Evolutionary conservation across 129 eudicot species (phyloP).

Genomic region (Sambucus nigra): DNA sequence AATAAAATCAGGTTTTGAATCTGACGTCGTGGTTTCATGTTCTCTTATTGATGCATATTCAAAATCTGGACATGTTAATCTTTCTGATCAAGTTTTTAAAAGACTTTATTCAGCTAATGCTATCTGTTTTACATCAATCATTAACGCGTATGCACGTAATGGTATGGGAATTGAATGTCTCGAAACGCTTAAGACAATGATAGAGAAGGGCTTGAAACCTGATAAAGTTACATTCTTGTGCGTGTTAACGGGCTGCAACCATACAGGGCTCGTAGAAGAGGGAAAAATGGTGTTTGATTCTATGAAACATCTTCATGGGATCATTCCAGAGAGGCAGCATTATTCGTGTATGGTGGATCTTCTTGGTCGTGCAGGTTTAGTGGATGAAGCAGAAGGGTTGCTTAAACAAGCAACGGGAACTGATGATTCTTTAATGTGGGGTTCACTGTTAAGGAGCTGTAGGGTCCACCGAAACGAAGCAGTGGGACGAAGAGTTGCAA

Average conservation of each 20-base stretch:
- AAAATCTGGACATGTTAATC: conserved; percentile 28
- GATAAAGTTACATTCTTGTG: conserved; percentile 54
- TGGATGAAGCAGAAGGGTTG: conserved; percentile 48
- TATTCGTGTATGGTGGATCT: conserved; percentile 60
- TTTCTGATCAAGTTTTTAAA: conserved; percentile 24
- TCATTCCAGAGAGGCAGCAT: conserved; percentile 49
- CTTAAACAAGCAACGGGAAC: conserved; percentile 22
- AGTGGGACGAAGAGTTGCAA: conserved; percentile 39
- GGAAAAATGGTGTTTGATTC: conserved; percentile 38
- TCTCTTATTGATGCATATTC: conserved; percentile 49
- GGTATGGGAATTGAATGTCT: conserved; percentile 48
- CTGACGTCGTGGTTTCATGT: conserved; percentile 42
- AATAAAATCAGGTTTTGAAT: conserved; percentile 47
- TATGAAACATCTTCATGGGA: conserved; percentile 38
- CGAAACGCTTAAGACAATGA: conserved; percentile 31
- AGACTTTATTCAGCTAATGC: conserved; percentile 37
- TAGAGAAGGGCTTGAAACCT: conserved; percentile 41
- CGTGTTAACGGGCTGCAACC: conserved; percentile 53
- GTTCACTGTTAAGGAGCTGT: conserved; percentile 54
- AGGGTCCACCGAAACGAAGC: conserved; percentile 36
- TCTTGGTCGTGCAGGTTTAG: conserved; percentile 53
- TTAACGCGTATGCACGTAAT: conserved; percentile 48
- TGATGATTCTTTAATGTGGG: conserved; percentile 36
- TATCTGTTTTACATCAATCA: conserved; percentile 44
- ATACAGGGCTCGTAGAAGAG: conserved; percentile 52